phyloP scores from a whole-genome alignment of 306 rosid genomes.

The Pyrus betulifolia region DNA sequence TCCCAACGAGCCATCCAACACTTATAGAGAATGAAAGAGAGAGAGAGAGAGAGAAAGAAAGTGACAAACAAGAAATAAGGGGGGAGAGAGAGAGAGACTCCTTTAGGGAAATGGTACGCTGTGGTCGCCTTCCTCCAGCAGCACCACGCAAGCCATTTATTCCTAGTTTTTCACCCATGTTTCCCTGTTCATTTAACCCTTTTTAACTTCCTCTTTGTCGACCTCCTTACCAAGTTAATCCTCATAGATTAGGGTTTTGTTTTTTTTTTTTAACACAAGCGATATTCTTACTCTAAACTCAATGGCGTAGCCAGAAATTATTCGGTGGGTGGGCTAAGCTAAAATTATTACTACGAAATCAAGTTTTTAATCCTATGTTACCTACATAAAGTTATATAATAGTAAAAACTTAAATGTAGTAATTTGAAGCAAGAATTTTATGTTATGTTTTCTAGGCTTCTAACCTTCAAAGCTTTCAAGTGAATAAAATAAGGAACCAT shows the following conservation, averaged over 20 bases:
- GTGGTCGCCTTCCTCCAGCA: conserved; percentile 9
- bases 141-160: conserved; percentile 41
- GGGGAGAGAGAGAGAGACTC: conserved; percentile 8
- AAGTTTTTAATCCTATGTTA: too few species aligned
- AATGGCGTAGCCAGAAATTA: too few species aligned
- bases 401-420: too few species aligned
- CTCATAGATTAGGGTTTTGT: neutral
- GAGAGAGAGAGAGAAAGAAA: neutral
- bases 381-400: too few species aligned
- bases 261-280: too few species aligned
- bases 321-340: too few species aligned
- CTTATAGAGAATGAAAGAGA: conserved; percentile 33
- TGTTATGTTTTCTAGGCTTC: too few species aligned
- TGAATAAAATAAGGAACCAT: too few species aligned
- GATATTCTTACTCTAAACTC: too few species aligned
- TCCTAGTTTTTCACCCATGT: conserved; percentile 8
- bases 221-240: conserved; percentile 7
- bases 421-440: too few species aligned
- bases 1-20: conserved; percentile 28
- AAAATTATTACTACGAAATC: too few species aligned
- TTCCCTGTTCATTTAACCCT: conserved; percentile 44
- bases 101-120: conserved; percentile 11
- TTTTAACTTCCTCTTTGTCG: conserved; percentile 17
- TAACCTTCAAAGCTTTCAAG: too few species aligned
- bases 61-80: neutral